These are phyloP conservation scores for Kwoniella sp. DNA, from an alignment of 768 basidiomycete species.

Conservation along the genomic window DNA sequence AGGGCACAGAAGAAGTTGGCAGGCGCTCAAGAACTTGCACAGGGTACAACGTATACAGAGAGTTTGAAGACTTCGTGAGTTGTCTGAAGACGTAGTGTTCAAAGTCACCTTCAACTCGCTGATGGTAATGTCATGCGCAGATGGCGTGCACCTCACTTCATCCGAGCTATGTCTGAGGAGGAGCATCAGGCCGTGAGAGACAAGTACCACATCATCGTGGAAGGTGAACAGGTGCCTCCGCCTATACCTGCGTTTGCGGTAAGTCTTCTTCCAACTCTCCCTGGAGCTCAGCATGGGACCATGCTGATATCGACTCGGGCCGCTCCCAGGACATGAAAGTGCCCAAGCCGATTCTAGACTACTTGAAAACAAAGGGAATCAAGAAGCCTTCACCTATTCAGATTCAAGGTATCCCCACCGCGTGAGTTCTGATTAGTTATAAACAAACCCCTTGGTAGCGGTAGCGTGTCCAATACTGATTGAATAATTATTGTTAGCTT, in stretches of 20 bases:
- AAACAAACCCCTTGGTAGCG: too few relatives aligned
- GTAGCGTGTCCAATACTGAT: neutral
- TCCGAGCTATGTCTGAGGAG: constrained; percentile 70
- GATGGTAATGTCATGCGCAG: constrained; percentile 57
- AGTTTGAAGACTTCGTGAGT: constrained; percentile 76
- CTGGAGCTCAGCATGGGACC: neutral
- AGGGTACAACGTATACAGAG: constrained; percentile 88
- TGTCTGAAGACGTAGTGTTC: too few relatives aligned
- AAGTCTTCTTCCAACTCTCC: constrained; percentile 28
- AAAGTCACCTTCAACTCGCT: neutral
- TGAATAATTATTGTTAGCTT: constrained; percentile 62
- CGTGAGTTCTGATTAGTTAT: constrained; percentile 59
- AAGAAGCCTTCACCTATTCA: constrained; percentile 90
- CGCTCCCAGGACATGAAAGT: constrained; percentile 89
- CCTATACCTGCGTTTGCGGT: constrained; percentile 88
- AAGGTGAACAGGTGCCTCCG: constrained; percentile 89
- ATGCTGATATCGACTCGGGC: neutral
- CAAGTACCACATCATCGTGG: constrained; percentile 91
- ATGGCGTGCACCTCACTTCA: constrained; percentile 84
- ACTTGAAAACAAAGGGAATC: constrained; percentile 83
- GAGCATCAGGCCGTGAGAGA: constrained; percentile 76
- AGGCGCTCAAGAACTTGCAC: constrained; percentile 87
- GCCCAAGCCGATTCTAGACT: constrained; percentile 78
- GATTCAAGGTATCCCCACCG: constrained; percentile 92
- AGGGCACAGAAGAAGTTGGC: constrained; percentile 86